Base-by-base conservation (phyloP, 345 rosid genomes). In the Trapa incisa region DNA sequence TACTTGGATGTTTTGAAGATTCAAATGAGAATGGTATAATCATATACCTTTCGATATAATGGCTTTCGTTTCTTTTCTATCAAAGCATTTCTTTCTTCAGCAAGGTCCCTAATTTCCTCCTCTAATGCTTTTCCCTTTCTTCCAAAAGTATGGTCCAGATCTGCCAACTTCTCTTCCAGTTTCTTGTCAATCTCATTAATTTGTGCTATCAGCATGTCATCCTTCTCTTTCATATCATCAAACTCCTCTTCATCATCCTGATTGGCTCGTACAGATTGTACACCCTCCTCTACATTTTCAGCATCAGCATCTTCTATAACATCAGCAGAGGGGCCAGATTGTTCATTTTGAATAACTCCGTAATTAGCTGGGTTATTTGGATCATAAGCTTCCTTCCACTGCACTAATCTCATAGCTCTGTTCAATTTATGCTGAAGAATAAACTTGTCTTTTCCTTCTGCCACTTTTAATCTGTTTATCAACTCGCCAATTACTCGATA, bases 141-240 rank as follows among this genome's bases (percentile, higher is more conserved):
- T 58, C 97, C 98, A 68, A 93, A 93, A 0, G 96, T 91, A 80
- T 88, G 82, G 72, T 93, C 98, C 80, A 93, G 81, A 69, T 85
- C 85, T 17, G 94, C 87, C 42, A 93, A 82, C 81, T 87, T 93
- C 75, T 77, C 87, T 70, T 93, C 97, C 63, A 93, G 90, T 68
- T 80, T 83, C 84, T 78, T 83, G 75, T 93, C 98, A 9, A 93
- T 87, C 35, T 80, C 88, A 79, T 87, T 83, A 39, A 93, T 85
- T 79, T 88, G 80, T 80, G 79, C 89, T 65, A 90, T 70, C 63
- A 93, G 64, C 62, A 84, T 84, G 71, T 88, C 84, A 78, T 90
- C 97, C 78, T 73, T 83, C 75, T 90, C 98, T 80, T 87, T 88
- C 91, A 88, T 79, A 76, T 93, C 97, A 87, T 93, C 97, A 85